Evolutionary conservation across 768 basidiomycete species (phyloP).

Genomic region (Phanerochaete sordida): DNA sequence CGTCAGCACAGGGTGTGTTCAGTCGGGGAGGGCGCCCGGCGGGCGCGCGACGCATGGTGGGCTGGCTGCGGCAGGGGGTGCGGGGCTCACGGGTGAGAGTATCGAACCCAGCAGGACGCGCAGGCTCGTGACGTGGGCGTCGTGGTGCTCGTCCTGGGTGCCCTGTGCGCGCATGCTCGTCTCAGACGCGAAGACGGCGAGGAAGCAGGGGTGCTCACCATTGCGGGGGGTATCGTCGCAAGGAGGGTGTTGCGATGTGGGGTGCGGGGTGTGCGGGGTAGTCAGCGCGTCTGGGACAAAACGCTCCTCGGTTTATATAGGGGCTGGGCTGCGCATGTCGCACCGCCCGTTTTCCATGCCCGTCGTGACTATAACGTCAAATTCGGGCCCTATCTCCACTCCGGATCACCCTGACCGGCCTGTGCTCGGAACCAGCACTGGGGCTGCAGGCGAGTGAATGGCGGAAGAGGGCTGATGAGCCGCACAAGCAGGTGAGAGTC

Average conservation of each 20-base stretch:
- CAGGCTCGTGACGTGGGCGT: conserved; percentile 31
- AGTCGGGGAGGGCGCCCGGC: conserved; percentile 5
- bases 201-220: conserved; percentile 1
- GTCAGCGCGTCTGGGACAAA: neutral
- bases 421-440: conserved; percentile 1
- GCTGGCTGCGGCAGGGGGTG: conserved; percentile 7
- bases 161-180: conserved; percentile 1
- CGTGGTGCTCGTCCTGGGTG: conserved; percentile 25
- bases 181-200: neutral
- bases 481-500: neutral
- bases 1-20: neutral
- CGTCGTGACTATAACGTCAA: neutral
- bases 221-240: neutral
- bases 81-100: conserved; percentile 48
- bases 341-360: neutral
- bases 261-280: conserved; percentile 1
- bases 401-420: conserved; percentile 12
- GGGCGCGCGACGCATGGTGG: conserved; percentile 1
- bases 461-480: neutral
- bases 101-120: conserved; percentile 59
- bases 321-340: conserved; percentile 2
- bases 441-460: neutral
- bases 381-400: neutral
- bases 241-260: neutral
- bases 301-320: neutral